Base-by-base conservation (phyloP, 192 early-diverging fungal genomes). In the Coemansia sp. region DNA sequence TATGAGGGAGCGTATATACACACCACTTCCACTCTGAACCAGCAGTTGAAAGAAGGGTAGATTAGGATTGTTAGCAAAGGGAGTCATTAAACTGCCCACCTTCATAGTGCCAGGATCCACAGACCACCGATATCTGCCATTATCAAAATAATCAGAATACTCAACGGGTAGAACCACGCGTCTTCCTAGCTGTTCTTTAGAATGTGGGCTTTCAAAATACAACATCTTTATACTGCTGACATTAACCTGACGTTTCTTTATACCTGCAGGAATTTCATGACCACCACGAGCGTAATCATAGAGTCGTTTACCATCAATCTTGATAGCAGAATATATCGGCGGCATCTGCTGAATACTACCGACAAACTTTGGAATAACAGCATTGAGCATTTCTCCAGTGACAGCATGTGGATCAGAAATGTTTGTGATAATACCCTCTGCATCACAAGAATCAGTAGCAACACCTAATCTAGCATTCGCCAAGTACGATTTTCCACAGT, bases 1-100 rank as follows among this genome's bases (percentile, higher is more conserved):
- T n/a, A 93, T 76, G 25, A 93, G 67, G 42, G 87, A 88, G 6
- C 91, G 76, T 54, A 93, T 84, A 74, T 93, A 93, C 11, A 88
- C 87, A 23, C 91, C 91, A 29, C 89, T 85, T 29, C 87, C 84
- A 59, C 88, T 86, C 31, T 76, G 65, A 1, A 93, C 82, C n/a
- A 75, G 52, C 25, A 92, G 70, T 67, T 87, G 84, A 64, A 89
- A 82, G 8, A 33, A 54, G 3, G 87, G 58, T 9, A 75, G 70
- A n/a, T 51, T 8, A 9, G 74, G 71, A 27, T 71, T 46, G 30
- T 77, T 60, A 1, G 65, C 68, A 27, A 72, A 71, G 10, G 73
- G 20, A 23, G 33, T 21, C 70, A 78, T 25, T 20, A 57, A 32
- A 7, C 63, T 57, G 29, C 74, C 79, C 10, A 67, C 52, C 23